Evolutionary conservation across 2,329 filamentous ascomycete genomes (phyloP), one percentile per base, ranked within the genome.

Genomic region (Scleromitrula shiraiana): DNA sequence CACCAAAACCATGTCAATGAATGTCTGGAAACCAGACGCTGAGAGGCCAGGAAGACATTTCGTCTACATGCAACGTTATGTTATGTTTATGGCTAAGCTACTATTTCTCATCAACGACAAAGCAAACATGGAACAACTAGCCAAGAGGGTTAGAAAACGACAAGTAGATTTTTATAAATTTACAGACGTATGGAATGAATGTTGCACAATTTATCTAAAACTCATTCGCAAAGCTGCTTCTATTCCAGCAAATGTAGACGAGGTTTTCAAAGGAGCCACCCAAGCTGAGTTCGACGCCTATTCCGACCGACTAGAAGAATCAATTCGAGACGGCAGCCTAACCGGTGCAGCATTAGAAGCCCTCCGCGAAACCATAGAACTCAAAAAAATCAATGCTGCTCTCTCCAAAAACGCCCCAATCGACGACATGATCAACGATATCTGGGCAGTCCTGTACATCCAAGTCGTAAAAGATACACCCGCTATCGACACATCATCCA

Each of bases 341-440:
- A 64, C 61, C 1, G 65, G 71, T 46, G 66, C 71, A 0, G 70
- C 75, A 3, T 66, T 85, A 2, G 82, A 85, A 47, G 69, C 82
- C 6, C 70, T 88, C 9, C 73, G 78, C 35, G 83, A 87, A 53
- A 75, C 78, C 1, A 71, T 83, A 22, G 83, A 88, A 56, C 67
- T 87, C 27, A 86, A 86, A 61, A 83, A 81, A 63, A 76, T 96
- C 37, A 98, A 98, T 62, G 83, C 83, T 33, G 85, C 83, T 39
- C 74, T 95, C 7, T 93, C 94, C 77, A 96, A 95, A 66, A 78
- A 84, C 0, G 78, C 81, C 0, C 75, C 83, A 8, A 91, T 97
- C 37, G 93, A 98, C 59, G 93, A 98, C 61, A 75, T 97, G n/a
- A 85, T 96, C 55, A 85, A 83, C 19, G 93, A 98, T 66, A 82